Evolutionary conservation across 768 basidiomycete species (phyloP), one percentile per base, ranked within the genome.

Genomic region (Russula earlei): DNA sequence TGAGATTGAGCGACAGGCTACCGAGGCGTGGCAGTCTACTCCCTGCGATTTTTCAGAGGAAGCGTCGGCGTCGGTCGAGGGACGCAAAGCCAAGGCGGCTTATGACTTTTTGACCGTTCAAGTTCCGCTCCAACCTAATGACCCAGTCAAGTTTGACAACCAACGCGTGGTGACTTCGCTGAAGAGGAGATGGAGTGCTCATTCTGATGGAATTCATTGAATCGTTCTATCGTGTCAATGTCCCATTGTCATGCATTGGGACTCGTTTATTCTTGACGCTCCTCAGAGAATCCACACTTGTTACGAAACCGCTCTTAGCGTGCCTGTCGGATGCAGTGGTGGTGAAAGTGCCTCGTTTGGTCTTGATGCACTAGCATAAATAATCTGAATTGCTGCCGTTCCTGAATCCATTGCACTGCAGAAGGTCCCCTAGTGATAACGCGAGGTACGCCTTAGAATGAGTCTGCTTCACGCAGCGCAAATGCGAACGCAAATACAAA

Each of bases 1-100:
- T 15, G 84, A 86, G 63, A 79, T 86, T 40, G 79, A 81, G 64
- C 67, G 75, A 15, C 81, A 84, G 62, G 84, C 82, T n/a, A 81
- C 72, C 38, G 71, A 72, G 59, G 75, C 80, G 7, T 86, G 84
- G 82, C 76, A 67, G 20, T 65, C 71, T 54, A 62, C 53, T 15
- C 36, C 56, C 15, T 61, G 60, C 27, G 40, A 36, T 17, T 47
- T 64, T 37, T 37, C 49, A 3, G 29, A 12, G 9, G 29, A 29
- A 2, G 15, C 7, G 3, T 10, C 1, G 14, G 29, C 45, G 10
- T 15, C 31, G 22, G 17, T 5, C 17, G 41, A 44, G 14, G 37
- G 27, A 10, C 38, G 42, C 31, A 49, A 47, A 2, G 65, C 53
- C 20, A 15, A 59, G 11, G 65, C 63, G 15, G 66, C 67, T 31